phyloP scores from a whole-genome alignment of 768 basidiomycete species.

The Pleurotus djamor region DNA sequence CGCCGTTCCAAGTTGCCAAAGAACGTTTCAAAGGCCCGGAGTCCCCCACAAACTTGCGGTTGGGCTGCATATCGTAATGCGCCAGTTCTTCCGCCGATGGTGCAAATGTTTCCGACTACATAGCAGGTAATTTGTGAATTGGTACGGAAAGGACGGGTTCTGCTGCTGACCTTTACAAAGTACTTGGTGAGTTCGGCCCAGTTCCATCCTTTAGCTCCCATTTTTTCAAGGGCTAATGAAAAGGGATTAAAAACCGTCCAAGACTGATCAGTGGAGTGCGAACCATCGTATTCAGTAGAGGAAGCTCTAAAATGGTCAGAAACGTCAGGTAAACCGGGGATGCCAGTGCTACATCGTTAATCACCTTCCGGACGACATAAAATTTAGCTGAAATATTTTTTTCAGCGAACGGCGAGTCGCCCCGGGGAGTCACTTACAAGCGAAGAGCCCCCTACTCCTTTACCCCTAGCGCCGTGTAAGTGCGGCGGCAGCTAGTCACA shows the following conservation, averaged over 20 bases:
- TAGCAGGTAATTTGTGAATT: background rate
- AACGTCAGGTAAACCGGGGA: background rate
- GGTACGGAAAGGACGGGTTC: no score
- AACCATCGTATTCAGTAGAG: slow-evolving; percentile 14
- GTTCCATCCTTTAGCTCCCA: slow-evolving; percentile 16
- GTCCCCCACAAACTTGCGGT: slow-evolving; percentile 5
- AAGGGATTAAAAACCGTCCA: background rate
- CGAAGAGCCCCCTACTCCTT: slow-evolving; percentile 13
- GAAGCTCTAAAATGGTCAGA: slow-evolving; percentile 7
- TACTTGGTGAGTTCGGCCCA: slow-evolving; percentile 14
- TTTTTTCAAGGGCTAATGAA: slow-evolving; percentile 9
- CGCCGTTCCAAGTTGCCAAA: slow-evolving; percentile 10
- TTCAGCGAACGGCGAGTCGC: no score
- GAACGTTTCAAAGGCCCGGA: slow-evolving; percentile 12
- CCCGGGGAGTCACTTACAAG: slow-evolving; percentile 4
- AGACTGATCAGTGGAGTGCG: background rate
- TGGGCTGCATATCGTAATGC: slow-evolving; percentile 1
- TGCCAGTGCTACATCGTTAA: background rate
- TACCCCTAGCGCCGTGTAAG: slow-evolving; percentile 14
- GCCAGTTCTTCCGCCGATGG: background rate
- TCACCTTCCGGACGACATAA: slow-evolving; percentile 12
- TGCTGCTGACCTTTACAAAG: slow-evolving; percentile 11
- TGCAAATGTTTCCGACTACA: slow-evolving; percentile 9
- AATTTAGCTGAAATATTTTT: slow-evolving; percentile 15
- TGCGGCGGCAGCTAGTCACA: background rate